Conservation (phyloP, 495 filamentous ascomycete species). For the Astrothelium macrocarpum region DNA sequence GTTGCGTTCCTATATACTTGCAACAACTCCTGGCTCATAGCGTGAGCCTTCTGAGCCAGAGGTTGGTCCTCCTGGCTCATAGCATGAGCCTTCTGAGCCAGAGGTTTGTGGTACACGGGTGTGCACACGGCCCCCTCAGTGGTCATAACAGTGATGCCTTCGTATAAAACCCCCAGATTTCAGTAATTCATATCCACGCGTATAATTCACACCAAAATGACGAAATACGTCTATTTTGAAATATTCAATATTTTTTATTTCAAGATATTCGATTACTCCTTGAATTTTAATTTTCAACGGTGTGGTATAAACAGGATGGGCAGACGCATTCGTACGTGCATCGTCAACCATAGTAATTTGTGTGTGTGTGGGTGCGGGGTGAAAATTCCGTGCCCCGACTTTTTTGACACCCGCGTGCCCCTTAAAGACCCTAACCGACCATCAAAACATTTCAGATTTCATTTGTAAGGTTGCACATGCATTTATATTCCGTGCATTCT, state of each 20-base stretch:
- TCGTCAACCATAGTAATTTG: background rate
- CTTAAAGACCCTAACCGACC: too few species aligned
- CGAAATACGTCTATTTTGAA: conserved; percentile 6
- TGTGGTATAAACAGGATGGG: background rate
- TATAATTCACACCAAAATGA: conserved; percentile 6
- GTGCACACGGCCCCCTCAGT: too few species aligned
- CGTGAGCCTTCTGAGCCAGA: too few species aligned
- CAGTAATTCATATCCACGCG: conserved; percentile 1
- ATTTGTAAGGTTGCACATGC: too few species aligned
- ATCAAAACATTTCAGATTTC: too few species aligned
- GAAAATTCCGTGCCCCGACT: background rate
- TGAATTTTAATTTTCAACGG: conserved; percentile 3
- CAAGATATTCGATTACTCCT: conserved; percentile 9
- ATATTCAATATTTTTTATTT: background rate
- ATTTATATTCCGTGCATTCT: too few species aligned
- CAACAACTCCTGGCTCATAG: too few species aligned
- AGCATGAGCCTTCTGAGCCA: too few species aligned
- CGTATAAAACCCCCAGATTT: background rate
- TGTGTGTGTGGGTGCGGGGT: background rate
- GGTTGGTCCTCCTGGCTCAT: too few species aligned
- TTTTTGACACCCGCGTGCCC: conserved; percentile 2
- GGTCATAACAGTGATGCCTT: too few species aligned
- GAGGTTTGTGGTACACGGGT: too few species aligned
- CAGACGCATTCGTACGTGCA: background rate
- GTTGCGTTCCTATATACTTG: too few species aligned